These are phyloP conservation scores for Neoboletus brunneissimus DNA, from an alignment of 768 basidiomycete genomes.

Conservation along the genomic window DNA sequence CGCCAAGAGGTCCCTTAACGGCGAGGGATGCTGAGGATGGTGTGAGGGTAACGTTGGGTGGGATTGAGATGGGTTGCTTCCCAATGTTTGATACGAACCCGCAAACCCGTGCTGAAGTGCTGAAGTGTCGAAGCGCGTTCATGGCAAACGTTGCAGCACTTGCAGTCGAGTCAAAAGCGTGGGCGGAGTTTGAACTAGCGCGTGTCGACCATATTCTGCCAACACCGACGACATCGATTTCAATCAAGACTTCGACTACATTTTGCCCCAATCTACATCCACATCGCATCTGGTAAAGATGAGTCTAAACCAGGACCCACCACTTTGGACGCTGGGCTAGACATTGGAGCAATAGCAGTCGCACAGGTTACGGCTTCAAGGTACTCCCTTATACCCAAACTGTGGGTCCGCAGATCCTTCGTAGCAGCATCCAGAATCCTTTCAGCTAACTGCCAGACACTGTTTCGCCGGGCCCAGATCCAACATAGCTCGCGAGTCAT, in stretches of 20 bases:
- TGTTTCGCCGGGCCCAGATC: constrained; percentile 35
- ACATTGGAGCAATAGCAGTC: constrained; percentile 31
- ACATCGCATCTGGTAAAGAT: neutral
- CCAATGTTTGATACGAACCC: constrained; percentile 57
- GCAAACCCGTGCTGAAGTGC: constrained; percentile 47
- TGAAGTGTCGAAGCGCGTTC: constrained; percentile 40
- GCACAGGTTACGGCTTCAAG: constrained; percentile 34
- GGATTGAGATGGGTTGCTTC: constrained; percentile 57
- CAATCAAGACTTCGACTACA: neutral
- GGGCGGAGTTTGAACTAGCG: neutral
- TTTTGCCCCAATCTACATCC: too few species aligned
- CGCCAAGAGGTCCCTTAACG: constrained; percentile 60
- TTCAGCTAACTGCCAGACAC: constrained; percentile 30
- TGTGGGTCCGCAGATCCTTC: constrained; percentile 21
- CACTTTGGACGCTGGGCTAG: constrained; percentile 29
- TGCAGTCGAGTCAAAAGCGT: neutral
- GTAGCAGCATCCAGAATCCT: constrained; percentile 30
- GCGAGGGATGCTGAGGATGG: constrained; percentile 38
- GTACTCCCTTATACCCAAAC: constrained; percentile 31
- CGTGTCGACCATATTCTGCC: neutral
- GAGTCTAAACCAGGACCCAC: constrained; percentile 35
- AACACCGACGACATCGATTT: neutral
- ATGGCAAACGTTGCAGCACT: too few species aligned
- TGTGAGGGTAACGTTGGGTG: constrained; percentile 42
- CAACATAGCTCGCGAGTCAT: constrained; percentile 16